phyloP scores from a whole-genome alignment of 1,139 yeast genomes.

The Blastobotrys capitulatus region DNA sequence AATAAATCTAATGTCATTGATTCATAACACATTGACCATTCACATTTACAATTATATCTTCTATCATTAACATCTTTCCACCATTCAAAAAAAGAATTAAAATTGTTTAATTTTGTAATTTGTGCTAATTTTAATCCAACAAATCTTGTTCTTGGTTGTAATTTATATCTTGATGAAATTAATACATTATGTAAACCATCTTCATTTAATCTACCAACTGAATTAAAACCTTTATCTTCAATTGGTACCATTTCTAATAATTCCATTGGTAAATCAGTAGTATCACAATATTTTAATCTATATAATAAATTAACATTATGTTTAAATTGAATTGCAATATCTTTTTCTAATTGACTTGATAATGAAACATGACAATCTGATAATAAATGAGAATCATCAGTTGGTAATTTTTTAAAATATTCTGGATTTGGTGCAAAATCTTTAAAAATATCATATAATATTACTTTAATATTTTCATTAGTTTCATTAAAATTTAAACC shows the following conservation, averaged over 20 bases:
- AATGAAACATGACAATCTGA: not conserved
- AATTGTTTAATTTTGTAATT: not conserved
- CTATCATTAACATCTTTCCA: not conserved
- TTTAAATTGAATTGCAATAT: not conserved
- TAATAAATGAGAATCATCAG: not conserved
- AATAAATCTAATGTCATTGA: not conserved
- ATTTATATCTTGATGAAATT: not conserved
- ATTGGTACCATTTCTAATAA: constrained; percentile 1
- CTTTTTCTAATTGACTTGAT: not conserved
- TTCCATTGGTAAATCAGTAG: not conserved
- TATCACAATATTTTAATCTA: not conserved
- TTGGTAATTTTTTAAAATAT: not conserved
- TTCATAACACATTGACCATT: constrained; percentile 1
- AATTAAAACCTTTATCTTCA: not conserved
- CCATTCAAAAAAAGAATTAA: not conserved
- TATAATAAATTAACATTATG: not conserved
- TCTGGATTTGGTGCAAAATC: not conserved
- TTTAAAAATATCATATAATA: not conserved
- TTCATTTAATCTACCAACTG: not conserved
- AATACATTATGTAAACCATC: not conserved
- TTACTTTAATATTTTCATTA: not conserved
- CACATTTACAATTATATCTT: not conserved
- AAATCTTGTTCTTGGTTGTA: constrained; percentile 3
- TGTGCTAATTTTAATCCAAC: not conserved
- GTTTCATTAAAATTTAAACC: not conserved